Percentiles rank a stretch among this genome's conserved stretches.
Evolutionary conservation across 345 rosid genomes (phyloP).

Genomic region (Salix purpurea): DNA sequence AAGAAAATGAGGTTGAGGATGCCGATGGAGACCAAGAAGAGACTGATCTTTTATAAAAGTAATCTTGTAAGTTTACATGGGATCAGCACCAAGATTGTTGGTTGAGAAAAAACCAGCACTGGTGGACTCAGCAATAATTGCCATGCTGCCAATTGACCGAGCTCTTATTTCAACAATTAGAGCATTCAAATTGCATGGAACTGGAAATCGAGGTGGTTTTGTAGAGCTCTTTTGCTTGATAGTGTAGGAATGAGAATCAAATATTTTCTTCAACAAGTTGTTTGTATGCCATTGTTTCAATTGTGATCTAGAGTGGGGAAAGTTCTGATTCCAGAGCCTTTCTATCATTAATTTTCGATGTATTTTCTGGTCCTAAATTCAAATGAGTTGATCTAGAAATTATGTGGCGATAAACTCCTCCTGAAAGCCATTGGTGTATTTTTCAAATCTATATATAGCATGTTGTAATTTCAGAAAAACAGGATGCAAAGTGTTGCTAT

Average conservation of each 20-base stretch:
- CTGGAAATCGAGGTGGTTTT: not conserved
- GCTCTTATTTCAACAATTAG: not conserved
- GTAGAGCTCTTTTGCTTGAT: not conserved
- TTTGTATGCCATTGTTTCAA: not conserved
- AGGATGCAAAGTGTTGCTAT: no score
- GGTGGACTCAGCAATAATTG: not conserved
- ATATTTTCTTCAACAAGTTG: not conserved
- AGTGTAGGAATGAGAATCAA: not conserved
- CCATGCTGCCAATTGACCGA: not conserved
- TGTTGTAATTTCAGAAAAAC: no score
- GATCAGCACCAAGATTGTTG: not conserved
- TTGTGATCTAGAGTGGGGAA: not conserved
- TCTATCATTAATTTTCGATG: not conserved
- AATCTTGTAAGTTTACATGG: not conserved
- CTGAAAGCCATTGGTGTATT: no score
- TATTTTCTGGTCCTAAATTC: not conserved
- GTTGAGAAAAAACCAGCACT: not conserved
- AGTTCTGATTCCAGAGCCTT: not conserved
- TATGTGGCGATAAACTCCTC: not conserved
- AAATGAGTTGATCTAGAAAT: not conserved
- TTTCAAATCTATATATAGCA: no score
- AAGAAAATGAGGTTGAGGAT: conserved; percentile 93
- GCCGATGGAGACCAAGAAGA: conserved; percentile 93
- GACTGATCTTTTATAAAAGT: conserved; percentile 63
- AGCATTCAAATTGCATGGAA: not conserved